Conservation (phyloP, 177 flowering plant species). For the Telopea speciosissima region DNA sequence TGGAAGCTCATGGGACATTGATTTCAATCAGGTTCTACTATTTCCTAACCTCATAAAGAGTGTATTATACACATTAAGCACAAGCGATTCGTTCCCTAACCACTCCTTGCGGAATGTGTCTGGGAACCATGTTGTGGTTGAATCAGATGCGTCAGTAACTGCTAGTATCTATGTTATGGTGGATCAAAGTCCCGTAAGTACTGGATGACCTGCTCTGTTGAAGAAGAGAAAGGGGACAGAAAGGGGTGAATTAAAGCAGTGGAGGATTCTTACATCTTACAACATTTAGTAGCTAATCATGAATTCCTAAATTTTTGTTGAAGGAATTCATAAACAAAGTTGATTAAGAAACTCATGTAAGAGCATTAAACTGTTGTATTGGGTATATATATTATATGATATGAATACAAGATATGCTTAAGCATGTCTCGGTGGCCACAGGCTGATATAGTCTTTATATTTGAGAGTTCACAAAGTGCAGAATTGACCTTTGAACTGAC, state of each 20-base stretch:
- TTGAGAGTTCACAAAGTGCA: too few relatives aligned
- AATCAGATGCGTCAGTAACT: constrained; percentile 40
- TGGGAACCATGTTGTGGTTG: constrained; percentile 51
- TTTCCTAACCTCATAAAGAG: constrained; percentile 60
- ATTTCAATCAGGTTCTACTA: constrained; percentile 51
- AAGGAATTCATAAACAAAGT: background rate
- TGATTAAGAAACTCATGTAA: background rate
- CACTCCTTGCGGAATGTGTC: constrained; percentile 57
- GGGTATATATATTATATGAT: background rate
- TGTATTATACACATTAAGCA: constrained; percentile 58
- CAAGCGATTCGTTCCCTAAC: constrained; percentile 38
- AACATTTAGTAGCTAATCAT: background rate
- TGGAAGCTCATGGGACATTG: constrained; percentile 66
- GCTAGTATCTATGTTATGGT: constrained; percentile 56
- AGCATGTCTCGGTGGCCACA: background rate
- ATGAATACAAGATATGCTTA: background rate
- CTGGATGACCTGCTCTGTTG: constrained; percentile 4
- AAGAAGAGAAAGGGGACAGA: background rate
- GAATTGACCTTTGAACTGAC: too few relatives aligned
- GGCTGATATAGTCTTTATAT: too few relatives aligned
- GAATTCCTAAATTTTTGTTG: background rate
- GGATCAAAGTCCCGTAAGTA: constrained; percentile 45
- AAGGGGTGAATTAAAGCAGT: too few relatives aligned
- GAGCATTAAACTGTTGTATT: background rate
- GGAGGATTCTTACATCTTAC: background rate